phyloP scores from a whole-genome alignment of 139 green algal genomes.

The Coelastrella sp. region DNA sequence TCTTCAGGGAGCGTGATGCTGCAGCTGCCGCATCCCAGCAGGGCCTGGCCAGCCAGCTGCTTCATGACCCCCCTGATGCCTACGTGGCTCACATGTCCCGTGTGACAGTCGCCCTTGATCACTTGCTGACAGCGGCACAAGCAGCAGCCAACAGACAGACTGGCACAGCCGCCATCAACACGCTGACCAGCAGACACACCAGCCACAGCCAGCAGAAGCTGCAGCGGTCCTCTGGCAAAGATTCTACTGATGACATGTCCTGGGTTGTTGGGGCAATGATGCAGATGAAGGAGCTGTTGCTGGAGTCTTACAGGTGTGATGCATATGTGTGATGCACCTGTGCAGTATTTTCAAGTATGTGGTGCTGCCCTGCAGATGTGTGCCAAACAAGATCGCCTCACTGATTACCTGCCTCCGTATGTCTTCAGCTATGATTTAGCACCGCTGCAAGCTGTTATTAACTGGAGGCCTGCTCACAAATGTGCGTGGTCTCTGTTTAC shows the following conservation, averaged over 20 bases:
- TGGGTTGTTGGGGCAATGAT: slow-evolving; percentile 35
- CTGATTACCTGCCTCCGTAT: background rate
- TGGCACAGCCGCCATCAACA: background rate
- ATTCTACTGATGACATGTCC: background rate
- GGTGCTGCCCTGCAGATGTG: background rate
- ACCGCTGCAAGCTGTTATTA: too few relatives aligned
- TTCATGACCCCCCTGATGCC: background rate
- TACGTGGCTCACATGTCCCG: slow-evolving; percentile 26
- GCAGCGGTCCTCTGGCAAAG: background rate
- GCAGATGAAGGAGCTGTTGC: slow-evolving; percentile 36
- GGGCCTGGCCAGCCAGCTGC: slow-evolving; percentile 29
- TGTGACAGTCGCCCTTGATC: slow-evolving; percentile 8
- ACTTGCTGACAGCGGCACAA: background rate
- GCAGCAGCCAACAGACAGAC: slow-evolving; percentile 18
- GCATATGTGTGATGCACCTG: background rate
- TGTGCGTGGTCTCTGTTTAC: background rate
- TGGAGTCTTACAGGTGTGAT: slow-evolving; percentile 43
- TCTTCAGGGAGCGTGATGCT: slow-evolving; percentile 61
- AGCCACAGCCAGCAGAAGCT: background rate
- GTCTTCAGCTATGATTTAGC: too few relatives aligned
- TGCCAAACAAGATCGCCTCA: background rate
- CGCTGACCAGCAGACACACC: background rate
- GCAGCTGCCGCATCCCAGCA: slow-evolving; percentile 45
- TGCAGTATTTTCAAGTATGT: too few relatives aligned
- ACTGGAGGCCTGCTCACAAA: too few relatives aligned